Percentiles rank a stretch among this genome's conserved stretches.
Evolutionary conservation across 257 asterid species (phyloP).

Genomic region (Agastache rugosa): DNA sequence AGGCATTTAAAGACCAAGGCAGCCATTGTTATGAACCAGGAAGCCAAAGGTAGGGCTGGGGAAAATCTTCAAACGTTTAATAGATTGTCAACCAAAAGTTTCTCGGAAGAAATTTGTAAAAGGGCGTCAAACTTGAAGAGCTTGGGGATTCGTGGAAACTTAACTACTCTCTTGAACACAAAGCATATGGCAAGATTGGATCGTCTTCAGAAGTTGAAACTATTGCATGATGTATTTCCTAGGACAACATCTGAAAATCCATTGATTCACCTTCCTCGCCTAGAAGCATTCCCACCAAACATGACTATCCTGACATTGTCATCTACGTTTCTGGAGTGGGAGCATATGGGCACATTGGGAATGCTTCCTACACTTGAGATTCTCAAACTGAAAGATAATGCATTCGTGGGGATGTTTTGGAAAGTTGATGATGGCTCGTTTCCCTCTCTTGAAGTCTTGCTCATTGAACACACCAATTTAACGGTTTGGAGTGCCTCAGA

Average conservation of each 20-base stretch:
- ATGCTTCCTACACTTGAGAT: slow-evolving; percentile 35
- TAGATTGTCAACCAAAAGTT: slow-evolving; percentile 34
- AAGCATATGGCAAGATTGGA: slow-evolving; percentile 33
- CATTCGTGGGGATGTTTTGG: slow-evolving; percentile 43
- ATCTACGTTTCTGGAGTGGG: slow-evolving; percentile 41
- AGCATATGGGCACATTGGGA: slow-evolving; percentile 37
- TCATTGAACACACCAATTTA: slow-evolving; percentile 34
- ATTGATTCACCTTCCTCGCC: slow-evolving; percentile 29
- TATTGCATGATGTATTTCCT: slow-evolving; percentile 14
- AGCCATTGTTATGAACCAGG: slow-evolving; percentile 11
- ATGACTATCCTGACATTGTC: slow-evolving; percentile 39
- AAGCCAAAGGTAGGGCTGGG: neutral
- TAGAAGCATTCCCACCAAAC: slow-evolving; percentile 33
- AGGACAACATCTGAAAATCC: slow-evolving; percentile 1
- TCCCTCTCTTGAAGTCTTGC: slow-evolving; percentile 36
- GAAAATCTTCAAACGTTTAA: slow-evolving; percentile 42
- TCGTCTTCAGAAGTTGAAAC: neutral
- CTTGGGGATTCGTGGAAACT: slow-evolving; percentile 39
- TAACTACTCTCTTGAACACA: slow-evolving; percentile 12
- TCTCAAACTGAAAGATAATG: slow-evolving; percentile 32
- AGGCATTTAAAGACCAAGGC: slow-evolving; percentile 48
- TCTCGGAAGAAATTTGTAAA: slow-evolving; percentile 28
- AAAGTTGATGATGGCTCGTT: slow-evolving; percentile 20
- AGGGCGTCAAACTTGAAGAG: slow-evolving; percentile 25
- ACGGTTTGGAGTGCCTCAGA: slow-evolving; percentile 36